Conservation (phyloP, 192 early-diverging fungal genomes). For the Fimicolochytrium jonesii region DNA sequence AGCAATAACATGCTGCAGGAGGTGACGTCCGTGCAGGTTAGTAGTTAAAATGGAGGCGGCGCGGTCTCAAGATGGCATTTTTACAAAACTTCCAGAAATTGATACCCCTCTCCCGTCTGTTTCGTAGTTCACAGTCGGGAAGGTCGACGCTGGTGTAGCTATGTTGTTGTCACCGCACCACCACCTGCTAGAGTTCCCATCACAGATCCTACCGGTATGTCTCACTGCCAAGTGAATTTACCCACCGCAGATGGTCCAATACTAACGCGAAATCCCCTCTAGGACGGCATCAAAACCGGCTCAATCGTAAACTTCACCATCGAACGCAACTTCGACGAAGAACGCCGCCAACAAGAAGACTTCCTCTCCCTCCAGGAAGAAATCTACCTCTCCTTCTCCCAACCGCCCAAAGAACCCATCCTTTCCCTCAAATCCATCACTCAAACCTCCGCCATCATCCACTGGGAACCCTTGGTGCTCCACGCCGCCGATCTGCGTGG, state of each 20-base stretch:
- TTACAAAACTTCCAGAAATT: not conserved
- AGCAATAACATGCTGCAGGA: constrained; percentile 30
- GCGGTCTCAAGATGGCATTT: not conserved
- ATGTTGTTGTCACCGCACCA: constrained; percentile 95
- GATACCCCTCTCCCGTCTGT: not conserved
- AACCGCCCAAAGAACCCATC: constrained; percentile 73
- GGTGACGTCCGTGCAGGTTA: constrained; percentile 27
- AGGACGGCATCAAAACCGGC: constrained; percentile 81
- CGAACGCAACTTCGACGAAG: constrained; percentile 81
- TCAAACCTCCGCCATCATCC: constrained; percentile 79
- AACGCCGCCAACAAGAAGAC: constrained; percentile 72
- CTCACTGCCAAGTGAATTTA: no score
- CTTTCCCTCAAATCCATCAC: constrained; percentile 66
- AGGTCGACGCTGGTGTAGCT: constrained; percentile 80
- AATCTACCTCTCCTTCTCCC: constrained; percentile 74
- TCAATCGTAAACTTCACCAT: constrained; percentile 96
- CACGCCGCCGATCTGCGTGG: constrained; percentile 76
- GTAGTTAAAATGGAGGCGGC: not conserved
- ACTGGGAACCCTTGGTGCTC: constrained; percentile 88
- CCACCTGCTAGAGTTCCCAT: constrained; percentile 98
- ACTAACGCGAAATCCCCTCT: not conserved
- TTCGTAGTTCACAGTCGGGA: constrained; percentile 84
- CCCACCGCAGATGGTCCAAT: not conserved
- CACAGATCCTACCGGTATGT: constrained; percentile 83
- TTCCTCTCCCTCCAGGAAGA: constrained; percentile 84